phyloP scores from a whole-genome alignment of 2,329 filamentous ascomycete species.

The Ceratocystis alfenasii region DNA sequence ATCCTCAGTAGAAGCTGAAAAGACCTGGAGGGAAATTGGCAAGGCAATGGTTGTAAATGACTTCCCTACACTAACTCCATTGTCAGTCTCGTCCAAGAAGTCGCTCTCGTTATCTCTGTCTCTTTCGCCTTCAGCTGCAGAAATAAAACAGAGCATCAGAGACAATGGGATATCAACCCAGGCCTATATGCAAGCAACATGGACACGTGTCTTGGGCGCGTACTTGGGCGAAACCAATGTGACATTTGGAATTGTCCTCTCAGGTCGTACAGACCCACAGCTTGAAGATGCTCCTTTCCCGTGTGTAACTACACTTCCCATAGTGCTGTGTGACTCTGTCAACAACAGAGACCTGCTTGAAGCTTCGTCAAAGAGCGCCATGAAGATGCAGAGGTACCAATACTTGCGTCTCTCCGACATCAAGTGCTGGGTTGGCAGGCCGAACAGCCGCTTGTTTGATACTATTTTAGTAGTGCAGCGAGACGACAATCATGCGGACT shows the following conservation, averaged over 20 bases:
- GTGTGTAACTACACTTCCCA: constrained; percentile 69
- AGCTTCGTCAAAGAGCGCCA: constrained; percentile 54
- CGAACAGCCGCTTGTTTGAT: constrained; percentile 62
- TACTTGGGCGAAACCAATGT: constrained; percentile 66
- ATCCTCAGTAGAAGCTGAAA: constrained; percentile 29
- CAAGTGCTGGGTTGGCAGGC: constrained; percentile 56
- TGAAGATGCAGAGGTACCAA: constrained; percentile 54
- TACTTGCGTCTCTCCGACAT: constrained; percentile 59
- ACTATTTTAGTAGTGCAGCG: constrained; percentile 71
- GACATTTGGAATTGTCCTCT: constrained; percentile 69
- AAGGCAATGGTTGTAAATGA: constrained; percentile 46
- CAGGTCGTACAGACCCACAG: constrained; percentile 55
- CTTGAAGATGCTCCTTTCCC: constrained; percentile 56
- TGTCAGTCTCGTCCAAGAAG: constrained; percentile 32
- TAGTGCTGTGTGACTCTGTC: constrained; percentile 35
- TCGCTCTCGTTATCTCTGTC: constrained; percentile 26
- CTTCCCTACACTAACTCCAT: constrained; percentile 67
- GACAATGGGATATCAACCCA: constrained; percentile 58
- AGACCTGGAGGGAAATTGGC: constrained; percentile 53
- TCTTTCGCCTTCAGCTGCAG: constrained; percentile 19
- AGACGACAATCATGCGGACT: neutral
- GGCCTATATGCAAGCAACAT: constrained; percentile 62
- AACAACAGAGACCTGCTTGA: constrained; percentile 47
- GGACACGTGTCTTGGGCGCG: constrained; percentile 60
- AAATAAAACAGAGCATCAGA: constrained; percentile 46